Base-by-base conservation (phyloP, 2,329 filamentous ascomycete genomes). In the Monosporascus sp. region DNA sequence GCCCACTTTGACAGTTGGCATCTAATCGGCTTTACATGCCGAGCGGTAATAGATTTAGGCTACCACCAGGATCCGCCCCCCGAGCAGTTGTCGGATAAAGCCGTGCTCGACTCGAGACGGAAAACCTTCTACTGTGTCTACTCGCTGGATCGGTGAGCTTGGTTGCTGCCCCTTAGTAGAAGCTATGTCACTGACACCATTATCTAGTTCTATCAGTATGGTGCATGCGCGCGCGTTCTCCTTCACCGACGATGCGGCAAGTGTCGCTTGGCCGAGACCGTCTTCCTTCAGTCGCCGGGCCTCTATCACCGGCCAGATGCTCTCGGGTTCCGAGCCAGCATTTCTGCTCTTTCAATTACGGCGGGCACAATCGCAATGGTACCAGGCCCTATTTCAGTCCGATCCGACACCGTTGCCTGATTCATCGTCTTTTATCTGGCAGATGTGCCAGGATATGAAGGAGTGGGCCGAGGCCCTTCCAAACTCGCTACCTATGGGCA, bases 1-100 rank as follows among this genome's bases (percentile, higher is more conserved):
- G 83, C 86, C 43, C 91, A 95, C 66, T 97, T 96, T 65, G 91
- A 96, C 65, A 91, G 88, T 63, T 97, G 94, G 92, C 92, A 94
- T 59, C 73, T 97, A 57, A 89, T 97, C 52, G 94, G 93, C 7
- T 92, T 94, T 67, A 92, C 93, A 7, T 89, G 89, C 41, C 84
- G 93, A 54, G 89, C 91, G 6, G 85, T 93, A 65, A 82, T 97
- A 22, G 94, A 99, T 72, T 74, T 97, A 31, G 94, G 94, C 7
- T 85, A 95, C 54, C 94, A 97, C 69, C 93, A 97, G 71, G 93
- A 97, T 61, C 91, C 91, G 3, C 87, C 89, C 1, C 78, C 81
- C 53, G 85, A 87, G 57, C 80, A 87, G 17, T 74, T 84, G 27
- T 79, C 86, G 11, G 84, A 90, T 53, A 86, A 85, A 60, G 75